Conservation (phyloP, 2,329 filamentous ascomycete genomes). For the Lachnellula cervina region DNA sequence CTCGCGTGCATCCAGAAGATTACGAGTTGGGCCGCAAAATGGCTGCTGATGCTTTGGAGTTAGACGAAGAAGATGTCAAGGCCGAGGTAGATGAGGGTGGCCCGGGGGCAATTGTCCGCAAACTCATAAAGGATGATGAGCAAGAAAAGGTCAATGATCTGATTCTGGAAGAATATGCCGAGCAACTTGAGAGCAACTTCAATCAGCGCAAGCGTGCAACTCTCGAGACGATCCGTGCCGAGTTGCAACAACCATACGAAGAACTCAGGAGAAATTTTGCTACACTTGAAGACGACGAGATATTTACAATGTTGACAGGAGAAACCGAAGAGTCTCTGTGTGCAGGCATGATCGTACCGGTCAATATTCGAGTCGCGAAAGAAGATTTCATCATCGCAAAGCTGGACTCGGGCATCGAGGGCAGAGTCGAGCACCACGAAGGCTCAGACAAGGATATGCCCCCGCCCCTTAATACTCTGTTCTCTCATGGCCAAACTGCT, state of each 20-base stretch:
- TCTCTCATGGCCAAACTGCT: slow-evolving; percentile 74
- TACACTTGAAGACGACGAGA: slow-evolving; percentile 64
- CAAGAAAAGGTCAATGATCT: slow-evolving; percentile 95
- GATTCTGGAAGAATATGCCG: slow-evolving; percentile 92
- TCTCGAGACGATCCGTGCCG: slow-evolving; percentile 90
- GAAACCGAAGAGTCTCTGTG: slow-evolving; percentile 80
- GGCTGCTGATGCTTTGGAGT: slow-evolving; percentile 90
- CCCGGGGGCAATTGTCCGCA: slow-evolving; percentile 82
- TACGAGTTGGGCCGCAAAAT: slow-evolving; percentile 98
- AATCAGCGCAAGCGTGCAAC: slow-evolving; percentile 94
- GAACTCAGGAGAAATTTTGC: slow-evolving; percentile 81
- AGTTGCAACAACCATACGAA: slow-evolving; percentile 89
- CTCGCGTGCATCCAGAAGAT: slow-evolving; percentile 94
- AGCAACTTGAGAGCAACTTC: slow-evolving; percentile 89
- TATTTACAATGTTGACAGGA: slow-evolving; percentile 95
- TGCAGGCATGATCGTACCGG: slow-evolving; percentile 88
- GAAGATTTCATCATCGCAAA: slow-evolving; percentile 91
- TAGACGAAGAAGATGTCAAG: slow-evolving; percentile 97
- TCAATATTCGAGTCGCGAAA: slow-evolving; percentile 82
- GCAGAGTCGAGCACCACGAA: slow-evolving; percentile 76
- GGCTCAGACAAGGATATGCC: slow-evolving; percentile 63
- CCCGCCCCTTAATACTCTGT: slow-evolving; percentile 63
- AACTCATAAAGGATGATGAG: slow-evolving; percentile 89
- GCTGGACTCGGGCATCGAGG: slow-evolving; percentile 91
- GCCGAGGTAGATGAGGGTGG: slow-evolving; percentile 89